phyloP scores from a whole-genome alignment of 1,284 basidiomycete species.

The Fomitopsis palustris region DNA sequence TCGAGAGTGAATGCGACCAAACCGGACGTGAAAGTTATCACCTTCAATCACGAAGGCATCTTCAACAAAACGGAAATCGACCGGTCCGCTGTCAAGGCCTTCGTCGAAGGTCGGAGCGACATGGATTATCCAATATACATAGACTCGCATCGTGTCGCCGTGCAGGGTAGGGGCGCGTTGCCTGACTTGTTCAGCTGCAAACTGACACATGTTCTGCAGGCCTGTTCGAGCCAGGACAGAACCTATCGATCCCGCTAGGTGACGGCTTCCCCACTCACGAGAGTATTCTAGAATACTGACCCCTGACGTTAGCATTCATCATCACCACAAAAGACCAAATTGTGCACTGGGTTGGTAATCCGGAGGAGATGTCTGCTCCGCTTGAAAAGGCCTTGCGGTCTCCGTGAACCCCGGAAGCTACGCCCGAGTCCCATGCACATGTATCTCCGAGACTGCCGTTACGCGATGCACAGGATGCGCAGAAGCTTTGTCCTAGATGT shows the following conservation, averaged over 20 bases:
- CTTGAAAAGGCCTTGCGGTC: conserved; percentile 21
- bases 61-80: conserved; percentile 28
- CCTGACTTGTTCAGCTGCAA: not conserved
- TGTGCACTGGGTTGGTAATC: conserved; percentile 31
- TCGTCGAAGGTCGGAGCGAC: conserved; percentile 23
- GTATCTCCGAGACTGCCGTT: not conserved
- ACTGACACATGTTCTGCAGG: conserved; percentile 12
- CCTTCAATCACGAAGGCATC: conserved; percentile 31
- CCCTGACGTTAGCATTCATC: conserved; percentile 23
- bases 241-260: conserved; percentile 30
- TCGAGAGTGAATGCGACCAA: conserved; percentile 22
- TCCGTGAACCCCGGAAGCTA: conserved; percentile 6
- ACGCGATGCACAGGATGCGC: not conserved
- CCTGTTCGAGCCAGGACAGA: conserved; percentile 29
- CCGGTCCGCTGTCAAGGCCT: conserved; percentile 22
- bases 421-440: not conserved
- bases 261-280: conserved; percentile 5
- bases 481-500: not conserved
- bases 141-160: conserved; percentile 26
- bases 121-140: conserved; percentile 30
- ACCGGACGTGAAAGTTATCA: conserved; percentile 27
- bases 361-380: conserved; percentile 27
- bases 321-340: conserved; percentile 28
- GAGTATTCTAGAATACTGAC: conserved; percentile 1
- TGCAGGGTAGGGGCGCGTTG: conserved; percentile 21